Evolutionary conservation across 2,329 filamentous ascomycete genomes (phyloP).

Genomic region (Ascomycota sp.): DNA sequence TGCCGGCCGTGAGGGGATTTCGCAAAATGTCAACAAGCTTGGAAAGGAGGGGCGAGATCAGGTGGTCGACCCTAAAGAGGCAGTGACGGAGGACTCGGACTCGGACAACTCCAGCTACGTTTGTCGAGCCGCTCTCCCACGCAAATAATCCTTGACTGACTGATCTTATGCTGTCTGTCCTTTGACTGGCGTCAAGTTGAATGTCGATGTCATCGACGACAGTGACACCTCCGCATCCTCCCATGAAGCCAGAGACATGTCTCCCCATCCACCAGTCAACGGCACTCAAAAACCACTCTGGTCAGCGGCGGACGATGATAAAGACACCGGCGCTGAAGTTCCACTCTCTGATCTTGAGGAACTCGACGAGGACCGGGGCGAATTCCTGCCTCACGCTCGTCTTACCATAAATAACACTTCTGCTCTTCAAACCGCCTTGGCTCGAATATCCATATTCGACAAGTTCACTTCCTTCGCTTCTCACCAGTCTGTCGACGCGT

Average conservation of each 20-base stretch:
- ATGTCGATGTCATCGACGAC: conserved; percentile 34
- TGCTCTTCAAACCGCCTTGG: conserved; percentile 58
- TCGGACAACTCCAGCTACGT: no score
- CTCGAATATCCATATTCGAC: conserved; percentile 48
- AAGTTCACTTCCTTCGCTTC: conserved; percentile 55
- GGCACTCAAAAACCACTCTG: conserved; percentile 5
- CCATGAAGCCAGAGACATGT: conserved; percentile 54
- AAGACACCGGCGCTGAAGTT: conserved; percentile 45
- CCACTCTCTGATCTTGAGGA: conserved; percentile 73
- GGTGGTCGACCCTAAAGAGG: no score
- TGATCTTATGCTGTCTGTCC: background rate
- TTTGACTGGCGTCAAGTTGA: conserved; percentile 14
- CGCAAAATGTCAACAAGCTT: no score
- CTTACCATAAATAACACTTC: conserved; percentile 94
- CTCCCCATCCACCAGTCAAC: conserved; percentile 11
- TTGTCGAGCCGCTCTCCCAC: background rate
- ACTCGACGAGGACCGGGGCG: conserved; percentile 58
- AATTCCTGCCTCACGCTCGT: conserved; percentile 72
- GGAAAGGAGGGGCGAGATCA: no score
- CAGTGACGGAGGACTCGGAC: no score
- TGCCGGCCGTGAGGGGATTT: no score
- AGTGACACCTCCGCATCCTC: conserved; percentile 45
- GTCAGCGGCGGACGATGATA: conserved; percentile 18
- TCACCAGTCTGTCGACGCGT: conserved; percentile 55
- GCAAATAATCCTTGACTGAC: background rate